phyloP scores from a whole-genome alignment of 2,329 filamentous ascomycete genomes.

The Colletotrichum scovillei region DNA sequence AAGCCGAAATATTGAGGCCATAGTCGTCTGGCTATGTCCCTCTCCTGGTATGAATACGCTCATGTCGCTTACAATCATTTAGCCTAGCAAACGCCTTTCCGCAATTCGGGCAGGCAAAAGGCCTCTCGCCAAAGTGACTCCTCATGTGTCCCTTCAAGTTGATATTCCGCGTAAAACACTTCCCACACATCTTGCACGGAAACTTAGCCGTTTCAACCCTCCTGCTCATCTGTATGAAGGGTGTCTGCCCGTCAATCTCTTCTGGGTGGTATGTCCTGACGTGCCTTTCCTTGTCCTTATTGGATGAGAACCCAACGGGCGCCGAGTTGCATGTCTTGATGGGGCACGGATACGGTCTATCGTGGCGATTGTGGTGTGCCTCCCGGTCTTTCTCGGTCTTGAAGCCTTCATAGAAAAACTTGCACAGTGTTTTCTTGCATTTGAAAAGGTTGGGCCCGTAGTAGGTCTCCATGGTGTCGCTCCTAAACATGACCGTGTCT shows the following conservation, averaged over 20 bases:
- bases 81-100: conserved; percentile 46
- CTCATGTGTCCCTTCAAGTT: conserved; percentile 48
- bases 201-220: conserved; percentile 39
- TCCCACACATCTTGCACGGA: conserved; percentile 48
- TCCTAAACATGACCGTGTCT: neutral
- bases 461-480: conserved; percentile 38
- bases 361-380: conserved; percentile 51
- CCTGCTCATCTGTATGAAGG: conserved; percentile 38
- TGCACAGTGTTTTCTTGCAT: conserved; percentile 52
- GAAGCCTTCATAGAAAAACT: conserved; percentile 56
- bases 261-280: conserved; percentile 43
- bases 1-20: no score
- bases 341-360: conserved; percentile 52
- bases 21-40: neutral
- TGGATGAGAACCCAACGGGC: conserved; percentile 52
- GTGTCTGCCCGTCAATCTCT: conserved; percentile 33
- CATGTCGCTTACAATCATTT: conserved; percentile 48
- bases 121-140: conserved; percentile 49
- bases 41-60: conserved; percentile 40
- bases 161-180: conserved; percentile 50
- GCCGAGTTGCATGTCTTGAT: conserved; percentile 45
- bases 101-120: conserved; percentile 44
- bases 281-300: conserved; percentile 51
- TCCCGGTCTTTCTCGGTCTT: conserved; percentile 43
- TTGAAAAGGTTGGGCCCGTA: conserved; percentile 55